A percentile compares a stretch with the other conserved stretches of the same genome.
phyloP scores from a whole-genome alignment of 2,329 filamentous ascomycete genomes.

The Cladorrhinum sp. region DNA sequence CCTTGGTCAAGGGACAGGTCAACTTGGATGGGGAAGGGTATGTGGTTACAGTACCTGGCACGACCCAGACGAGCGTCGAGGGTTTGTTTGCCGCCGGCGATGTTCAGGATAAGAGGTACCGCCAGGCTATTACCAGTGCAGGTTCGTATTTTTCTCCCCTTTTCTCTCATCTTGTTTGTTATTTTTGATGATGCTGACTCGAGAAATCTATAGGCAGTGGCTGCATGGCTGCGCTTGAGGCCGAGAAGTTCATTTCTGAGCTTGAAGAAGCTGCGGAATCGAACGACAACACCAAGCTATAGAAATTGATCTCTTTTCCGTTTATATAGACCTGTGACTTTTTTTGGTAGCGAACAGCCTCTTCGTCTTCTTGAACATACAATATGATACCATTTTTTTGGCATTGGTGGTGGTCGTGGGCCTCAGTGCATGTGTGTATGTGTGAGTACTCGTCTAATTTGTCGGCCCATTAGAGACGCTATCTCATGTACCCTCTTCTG shows the following conservation, averaged over 20 bases:
- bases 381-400: constrained; percentile 9
- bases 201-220: constrained; percentile 64
- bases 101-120: constrained; percentile 97
- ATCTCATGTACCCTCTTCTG: neutral
- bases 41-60: constrained; percentile 83
- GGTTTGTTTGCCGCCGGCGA: constrained; percentile 97
- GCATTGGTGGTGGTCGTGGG: neutral
- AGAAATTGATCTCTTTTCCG: constrained; percentile 8
- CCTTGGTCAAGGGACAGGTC: constrained; percentile 86
- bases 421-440: neutral
- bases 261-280: constrained; percentile 52
- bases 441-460: neutral
- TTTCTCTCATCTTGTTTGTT: neutral
- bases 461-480: neutral
- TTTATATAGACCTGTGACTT: neutral
- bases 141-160: constrained; percentile 54
- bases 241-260: constrained; percentile 88
- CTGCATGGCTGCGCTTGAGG: constrained; percentile 92
- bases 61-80: constrained; percentile 79
- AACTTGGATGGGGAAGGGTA: constrained; percentile 89
- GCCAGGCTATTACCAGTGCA: constrained; percentile 96
- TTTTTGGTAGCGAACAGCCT: constrained; percentile 10
- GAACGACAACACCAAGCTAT: constrained; percentile 31
- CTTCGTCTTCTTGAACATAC: neutral
- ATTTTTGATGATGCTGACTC: constrained; percentile 22